Base-by-base conservation (phyloP, 345 rosid genomes). In the Dovyalis caffra region DNA sequence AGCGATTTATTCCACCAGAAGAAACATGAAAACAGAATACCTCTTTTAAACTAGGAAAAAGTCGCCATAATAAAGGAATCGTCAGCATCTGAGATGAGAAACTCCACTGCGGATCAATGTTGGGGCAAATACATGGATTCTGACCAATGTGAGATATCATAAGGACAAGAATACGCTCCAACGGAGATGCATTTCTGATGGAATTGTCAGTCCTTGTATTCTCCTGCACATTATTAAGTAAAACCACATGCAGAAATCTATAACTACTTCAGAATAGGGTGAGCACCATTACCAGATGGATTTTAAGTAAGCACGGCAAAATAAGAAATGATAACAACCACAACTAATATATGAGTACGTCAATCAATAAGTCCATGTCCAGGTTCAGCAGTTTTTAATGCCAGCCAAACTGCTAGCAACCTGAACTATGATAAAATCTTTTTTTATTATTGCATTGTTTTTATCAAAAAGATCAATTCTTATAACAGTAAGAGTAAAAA, bases 1-100 rank as follows among this genome's bases (percentile, higher is more conserved):
- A 34, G 23, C 7, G 47, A 33, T 21, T 53, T 57, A 21, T 58
- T 43, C 40, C 37, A 40, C 61, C 35, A 68, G 70, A 69, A 61
- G 51, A 49, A 51, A 31, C 18, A 37, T 38, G 60, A 67, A 35
- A 77, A 71, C 72, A 72, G 74, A 62, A 18, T 73, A 95, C 99
- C 92, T 85, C 89, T 82, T 92, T 95, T 68, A 93, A 82, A 79
- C 75, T 82, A 2, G 99, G 99, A 79, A 93, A 90, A 68, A 82
- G 83, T 81, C 79, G 74, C 98, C 98, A 95, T 76, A 93, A 77
- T 80, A 93, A 87, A 77, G 99, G 97, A 67, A 93, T 72, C 64
- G 99, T 91, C 62, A 95, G 89, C 80, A 95, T 94, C 80, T 90
- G 97, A 38, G 90, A 93, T 10, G 86, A 82, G 87, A 95, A 91